Base-by-base conservation (phyloP, 805 yeast species). In the Yamadazyma philogaea region DNA sequence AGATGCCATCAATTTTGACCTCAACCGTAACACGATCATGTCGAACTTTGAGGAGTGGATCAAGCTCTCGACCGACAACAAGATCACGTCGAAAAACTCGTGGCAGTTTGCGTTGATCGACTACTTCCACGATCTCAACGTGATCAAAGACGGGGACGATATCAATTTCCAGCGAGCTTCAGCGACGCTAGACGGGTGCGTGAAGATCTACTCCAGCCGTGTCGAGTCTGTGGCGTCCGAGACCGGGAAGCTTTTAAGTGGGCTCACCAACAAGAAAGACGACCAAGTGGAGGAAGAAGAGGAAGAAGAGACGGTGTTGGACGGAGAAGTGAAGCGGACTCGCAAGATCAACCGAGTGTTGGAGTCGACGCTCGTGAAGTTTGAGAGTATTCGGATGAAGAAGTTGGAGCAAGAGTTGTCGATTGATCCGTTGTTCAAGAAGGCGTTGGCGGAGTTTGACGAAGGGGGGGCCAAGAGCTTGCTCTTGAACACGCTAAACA, bases 111-210 rank as follows among this genome's bases (percentile, higher is more conserved):
- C 71, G 0, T 59, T 76, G 46, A 76, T 76, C 45, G 79, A 75
- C 50, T 76, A 75, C 53, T 76, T 76, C 54, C 70, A 72, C 52
- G 79, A 76, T 49, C 60, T 76, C 61, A 70, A 68, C 36, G 66
- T 70, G 22, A 62, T 75, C 30, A 61, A 66, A 46, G 78, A 73
- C 47, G 75, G 73, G 7, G 62, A 60, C 11, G 56, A 54, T 31
- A 86, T 90, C 54, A 88, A 89, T 60, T 90, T 91, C 60, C 96
- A 87, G 59, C 79, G 82, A 51, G 98, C 97, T 0, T 81, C 93
- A 0, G 88, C 95, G 2, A 87, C 97, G 0, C 68, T 91, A 17
- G 97, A 90, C 55, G 97, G 97, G 0, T 90, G 97, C 69, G 91
- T 90, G 26, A 89, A 89, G 65, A 87, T 91, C 40, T 91, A 91